Evolutionary conservation across 108 stramenopile genomes (phyloP).

Genomic region (Cyclotella distinguenda): DNA sequence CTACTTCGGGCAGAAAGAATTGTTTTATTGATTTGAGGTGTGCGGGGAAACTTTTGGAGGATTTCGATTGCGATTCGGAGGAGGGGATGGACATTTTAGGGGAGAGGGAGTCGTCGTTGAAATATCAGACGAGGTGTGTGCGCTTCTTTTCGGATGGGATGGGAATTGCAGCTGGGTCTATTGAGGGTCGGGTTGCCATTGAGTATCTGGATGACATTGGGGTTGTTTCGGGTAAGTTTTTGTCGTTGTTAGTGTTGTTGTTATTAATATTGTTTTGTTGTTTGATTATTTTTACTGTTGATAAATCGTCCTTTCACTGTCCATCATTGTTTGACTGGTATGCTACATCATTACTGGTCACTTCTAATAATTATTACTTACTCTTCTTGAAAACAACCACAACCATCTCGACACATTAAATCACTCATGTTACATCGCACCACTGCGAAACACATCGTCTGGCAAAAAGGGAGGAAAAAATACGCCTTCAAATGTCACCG

Average conservation of each 20-base stretch:
- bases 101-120: slow-evolving; percentile 82
- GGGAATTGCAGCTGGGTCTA: slow-evolving; percentile 90
- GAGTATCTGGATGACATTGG: slow-evolving; percentile 86
- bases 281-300: neutral
- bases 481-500: slow-evolving; percentile 99
- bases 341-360: too few relatives aligned
- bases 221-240: slow-evolving; percentile 35
- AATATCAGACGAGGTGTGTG: slow-evolving; percentile 83
- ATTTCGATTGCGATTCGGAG: slow-evolving; percentile 8
- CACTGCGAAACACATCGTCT: neutral
- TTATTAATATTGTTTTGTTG: neutral
- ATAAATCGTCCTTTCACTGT: too few relatives aligned
- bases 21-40: slow-evolving; percentile 57
- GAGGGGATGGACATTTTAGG: slow-evolving; percentile 37
- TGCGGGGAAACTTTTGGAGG: neutral
- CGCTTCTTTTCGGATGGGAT: slow-evolving; percentile 73
- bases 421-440: too few relatives aligned
- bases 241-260: slow-evolving; percentile 8
- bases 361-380: too few relatives aligned
- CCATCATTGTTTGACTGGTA: too few relatives aligned
- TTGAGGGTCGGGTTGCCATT: slow-evolving; percentile 96
- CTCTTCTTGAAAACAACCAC: too few relatives aligned
- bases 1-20: slow-evolving; percentile 59
- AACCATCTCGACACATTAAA: too few relatives aligned
- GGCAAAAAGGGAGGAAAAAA: slow-evolving; percentile 51